Evolutionary conservation across 306 rosid genomes (phyloP), one percentile per base, ranked within the genome.

Genomic region (Aeschynomene evenia): DNA sequence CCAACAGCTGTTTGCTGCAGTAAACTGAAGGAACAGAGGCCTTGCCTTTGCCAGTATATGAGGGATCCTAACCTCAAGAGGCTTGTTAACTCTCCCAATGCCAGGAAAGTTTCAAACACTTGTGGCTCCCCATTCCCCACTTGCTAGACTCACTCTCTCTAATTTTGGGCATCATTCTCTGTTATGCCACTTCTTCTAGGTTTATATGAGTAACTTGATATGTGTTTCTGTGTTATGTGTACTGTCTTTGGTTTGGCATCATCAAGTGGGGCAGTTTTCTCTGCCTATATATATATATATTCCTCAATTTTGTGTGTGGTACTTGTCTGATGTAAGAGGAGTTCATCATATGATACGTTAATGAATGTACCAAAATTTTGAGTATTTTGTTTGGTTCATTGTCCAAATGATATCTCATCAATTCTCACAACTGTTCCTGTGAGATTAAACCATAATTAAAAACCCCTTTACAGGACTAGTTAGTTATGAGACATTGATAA

Each of bases 21-120:
- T 10, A 84, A 82, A 63, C 40, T 84, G 34, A 84, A 71, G 74
- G 80, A 86, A 52, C 88, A 84, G 49, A 81, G 76, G 74, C 82
- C 86, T 53, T 83, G 91, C 74, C 86, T 86, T 72, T 86, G 91
- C 77, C 64, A 77, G 24, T 83, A 84, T 48, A 24, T 81, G 77
- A 84, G 79, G 72, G 64, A 86, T 50, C 88, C 91, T 0, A 84
- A 54, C 43, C 86, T 86, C 46, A 81, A 84, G 68, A 79, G 20
- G 79, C 65, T 84, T 37, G 83, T 84, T 68, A 84, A 33, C 70
- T 86, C 86, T 73, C 88, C 87, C 19, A 86, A 81, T 76, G 88
- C 87, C 22, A 79, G 68, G 62, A 80, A 80, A 66, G 89, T 87
- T 21, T 75, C 82, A 55, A 16, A 22, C 36, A 26, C 61, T 16